Conservation (phyloP, 441 rosid genomes). For the Gossypium aridum region DNA sequence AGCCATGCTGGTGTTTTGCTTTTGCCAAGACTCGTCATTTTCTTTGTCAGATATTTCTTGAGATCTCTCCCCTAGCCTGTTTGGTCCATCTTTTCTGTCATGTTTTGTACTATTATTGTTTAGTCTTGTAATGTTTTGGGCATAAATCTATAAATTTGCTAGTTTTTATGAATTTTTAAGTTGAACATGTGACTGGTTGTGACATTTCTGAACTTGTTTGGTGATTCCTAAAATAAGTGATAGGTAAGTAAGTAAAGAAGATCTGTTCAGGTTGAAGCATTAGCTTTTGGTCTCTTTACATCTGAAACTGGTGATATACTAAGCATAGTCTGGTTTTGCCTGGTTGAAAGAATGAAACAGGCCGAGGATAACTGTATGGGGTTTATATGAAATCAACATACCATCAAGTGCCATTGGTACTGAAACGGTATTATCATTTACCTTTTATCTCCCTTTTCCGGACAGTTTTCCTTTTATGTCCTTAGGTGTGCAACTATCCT, state of each 20-base stretch:
- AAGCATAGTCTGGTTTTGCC: background rate
- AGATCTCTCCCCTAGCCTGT: background rate
- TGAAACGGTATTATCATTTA: background rate
- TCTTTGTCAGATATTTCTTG: background rate
- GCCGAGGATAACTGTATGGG: background rate
- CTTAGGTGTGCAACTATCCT: conserved; percentile 93
- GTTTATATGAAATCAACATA: background rate
- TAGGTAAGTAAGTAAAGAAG: background rate
- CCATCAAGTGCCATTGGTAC: background rate
- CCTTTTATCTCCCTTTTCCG: background rate
- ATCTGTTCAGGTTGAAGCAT: background rate
- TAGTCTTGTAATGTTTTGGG: background rate
- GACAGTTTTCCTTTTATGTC: conserved; percentile 25
- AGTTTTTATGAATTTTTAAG: background rate
- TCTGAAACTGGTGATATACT: background rate
- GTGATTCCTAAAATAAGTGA: background rate
- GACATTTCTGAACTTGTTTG: background rate
- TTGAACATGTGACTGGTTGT: background rate
- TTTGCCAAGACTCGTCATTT: background rate
- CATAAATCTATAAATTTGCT: background rate
- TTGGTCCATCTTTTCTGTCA: background rate
- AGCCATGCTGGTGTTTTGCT: background rate
- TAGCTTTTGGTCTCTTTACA: background rate
- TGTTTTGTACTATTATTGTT: background rate
- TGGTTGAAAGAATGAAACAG: background rate